Conservation (phyloP, 2,329 filamentous ascomycete species). For the Periconia macrospinosa region DNA sequence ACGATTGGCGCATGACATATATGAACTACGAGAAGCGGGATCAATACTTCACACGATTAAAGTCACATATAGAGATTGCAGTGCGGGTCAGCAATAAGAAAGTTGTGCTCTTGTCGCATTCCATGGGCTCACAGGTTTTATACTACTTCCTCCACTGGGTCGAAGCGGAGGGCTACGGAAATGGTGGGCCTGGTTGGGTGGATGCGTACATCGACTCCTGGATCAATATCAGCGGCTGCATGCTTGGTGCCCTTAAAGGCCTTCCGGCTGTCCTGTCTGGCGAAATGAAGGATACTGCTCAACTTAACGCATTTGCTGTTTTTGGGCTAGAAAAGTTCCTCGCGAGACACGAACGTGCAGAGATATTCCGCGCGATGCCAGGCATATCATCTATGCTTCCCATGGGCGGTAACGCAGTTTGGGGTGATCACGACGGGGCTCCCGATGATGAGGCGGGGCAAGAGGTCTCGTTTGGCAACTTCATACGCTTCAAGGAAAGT, state of each 20-base stretch:
- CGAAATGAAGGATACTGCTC: slow-evolving; percentile 97
- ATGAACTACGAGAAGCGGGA: slow-evolving; percentile 86
- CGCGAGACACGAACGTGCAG: slow-evolving; percentile 83
- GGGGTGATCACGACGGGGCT: slow-evolving; percentile 85
- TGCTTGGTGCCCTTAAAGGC: slow-evolving; percentile 93
- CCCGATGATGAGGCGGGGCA: slow-evolving; percentile 83
- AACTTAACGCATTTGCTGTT: slow-evolving; percentile 93
- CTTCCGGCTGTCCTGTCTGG: slow-evolving; percentile 88
- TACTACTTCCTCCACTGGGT: slow-evolving; percentile 87
- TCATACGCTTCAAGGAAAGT: slow-evolving; percentile 77
- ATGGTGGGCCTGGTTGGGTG: slow-evolving; percentile 85
- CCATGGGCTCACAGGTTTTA: slow-evolving; percentile 94
- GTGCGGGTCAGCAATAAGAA: slow-evolving; percentile 75
- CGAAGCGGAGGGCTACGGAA: slow-evolving; percentile 74
- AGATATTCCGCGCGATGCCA: slow-evolving; percentile 96
- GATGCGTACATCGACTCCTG: slow-evolving; percentile 87
- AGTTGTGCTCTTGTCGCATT: slow-evolving; percentile 85
- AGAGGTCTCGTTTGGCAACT: slow-evolving; percentile 72
- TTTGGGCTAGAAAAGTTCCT: slow-evolving; percentile 97
- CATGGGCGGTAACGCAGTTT: slow-evolving; percentile 90
- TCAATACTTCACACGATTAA: slow-evolving; percentile 90
- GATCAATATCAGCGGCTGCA: slow-evolving; percentile 98
- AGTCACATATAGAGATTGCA: slow-evolving; percentile 85
- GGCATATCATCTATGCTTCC: slow-evolving; percentile 96
- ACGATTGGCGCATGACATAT: slow-evolving; percentile 95